A percentile compares a stretch with the other conserved stretches of the same genome.
Evolutionary conservation across 192 early-diverging fungal species (phyloP).

Genomic region (Entomortierella beljakovae): DNA sequence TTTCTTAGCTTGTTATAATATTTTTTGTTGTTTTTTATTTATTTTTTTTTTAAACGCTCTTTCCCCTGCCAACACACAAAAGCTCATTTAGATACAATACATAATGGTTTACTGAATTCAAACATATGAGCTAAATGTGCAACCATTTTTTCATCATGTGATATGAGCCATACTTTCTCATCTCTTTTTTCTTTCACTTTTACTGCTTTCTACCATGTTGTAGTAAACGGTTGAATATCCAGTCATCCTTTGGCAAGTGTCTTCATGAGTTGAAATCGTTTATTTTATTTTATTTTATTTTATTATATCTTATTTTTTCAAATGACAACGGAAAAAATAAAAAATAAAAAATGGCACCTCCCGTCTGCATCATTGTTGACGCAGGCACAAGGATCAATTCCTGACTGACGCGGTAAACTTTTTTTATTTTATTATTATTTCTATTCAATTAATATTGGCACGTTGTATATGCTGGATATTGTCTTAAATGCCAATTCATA

Average conservation of each 20-base stretch:
- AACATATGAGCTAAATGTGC: not conserved
- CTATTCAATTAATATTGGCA: too few relatives aligned
- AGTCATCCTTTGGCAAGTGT: not conserved
- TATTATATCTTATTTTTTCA: not conserved
- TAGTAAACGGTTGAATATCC: too few relatives aligned
- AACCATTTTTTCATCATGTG: conserved; percentile 1
- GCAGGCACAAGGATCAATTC: too few relatives aligned
- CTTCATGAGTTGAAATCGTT: not conserved
- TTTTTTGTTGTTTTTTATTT: not conserved
- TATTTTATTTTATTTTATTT: not conserved
- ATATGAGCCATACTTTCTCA: too few relatives aligned
- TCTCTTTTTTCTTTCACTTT: too few relatives aligned
- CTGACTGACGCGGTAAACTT: too few relatives aligned
- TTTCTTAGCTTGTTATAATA: not conserved
- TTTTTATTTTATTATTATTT: too few relatives aligned
- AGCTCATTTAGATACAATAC: not conserved
- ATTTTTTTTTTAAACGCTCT: not conserved
- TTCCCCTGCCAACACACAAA: not conserved
- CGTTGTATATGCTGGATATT: too few relatives aligned
- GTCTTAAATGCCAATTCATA: too few relatives aligned
- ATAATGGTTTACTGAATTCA: not conserved
- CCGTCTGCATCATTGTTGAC: conserved; percentile 1
- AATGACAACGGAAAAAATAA: not conserved
- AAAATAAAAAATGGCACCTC: not conserved
- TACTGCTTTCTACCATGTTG: too few relatives aligned